Base-by-base conservation (phyloP, 2,329 filamentous ascomycete species). In the Cercospora sp. region DNA sequence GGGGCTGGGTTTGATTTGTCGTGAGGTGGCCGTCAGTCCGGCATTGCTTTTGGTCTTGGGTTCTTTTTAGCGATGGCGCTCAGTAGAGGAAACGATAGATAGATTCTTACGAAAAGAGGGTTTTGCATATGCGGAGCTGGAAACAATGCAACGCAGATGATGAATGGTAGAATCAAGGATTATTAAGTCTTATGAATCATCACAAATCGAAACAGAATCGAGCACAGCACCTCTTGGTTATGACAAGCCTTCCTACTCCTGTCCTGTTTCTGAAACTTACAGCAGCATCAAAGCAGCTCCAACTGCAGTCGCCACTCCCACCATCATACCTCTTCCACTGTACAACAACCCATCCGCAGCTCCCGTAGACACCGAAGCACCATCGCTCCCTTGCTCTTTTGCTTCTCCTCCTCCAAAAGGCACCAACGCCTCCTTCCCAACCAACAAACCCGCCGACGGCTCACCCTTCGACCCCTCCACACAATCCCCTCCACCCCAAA, bases 1-100 rank as follows among this genome's bases (percentile, higher is more conserved):
- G 93, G 93, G 0, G 94, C 95, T 58, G 94, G 95, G 0, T 99
- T 99, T 80, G 94, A 98, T 82, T 67, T 85, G 73, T 96, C 83
- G 93, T 96, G 64, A 66, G 55, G 60, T 60, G 30, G 23, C 23
- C 23, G 23, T 26, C 23, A 26, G 23, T 26, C 23, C 23, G 23
- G 23, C 23, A 26, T 26, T 26, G 4, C 23, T 55, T 36, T 30
- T 33, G 10, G 31, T 33, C 12, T 18, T 30, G 26, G 36, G 20
- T 48, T 48, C 9, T n/a, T 48, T n/a, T 63, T 63, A 63, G 61
- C 61, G 61, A 30, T 57, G 61, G 61, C 61, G 61, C 45, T 63
- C 5, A 18, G 26, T 63, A 55, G 61, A 63, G 31, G 33, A 30
- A 26, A 55, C 16, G 13, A 58, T 58, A 26, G 45, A 51, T 42